A percentile compares a stretch with the other conserved stretches of the same genome.
Conservation (phyloP, 2,329 filamentous ascomycete species). For the Ophiostoma tasmaniense region DNA sequence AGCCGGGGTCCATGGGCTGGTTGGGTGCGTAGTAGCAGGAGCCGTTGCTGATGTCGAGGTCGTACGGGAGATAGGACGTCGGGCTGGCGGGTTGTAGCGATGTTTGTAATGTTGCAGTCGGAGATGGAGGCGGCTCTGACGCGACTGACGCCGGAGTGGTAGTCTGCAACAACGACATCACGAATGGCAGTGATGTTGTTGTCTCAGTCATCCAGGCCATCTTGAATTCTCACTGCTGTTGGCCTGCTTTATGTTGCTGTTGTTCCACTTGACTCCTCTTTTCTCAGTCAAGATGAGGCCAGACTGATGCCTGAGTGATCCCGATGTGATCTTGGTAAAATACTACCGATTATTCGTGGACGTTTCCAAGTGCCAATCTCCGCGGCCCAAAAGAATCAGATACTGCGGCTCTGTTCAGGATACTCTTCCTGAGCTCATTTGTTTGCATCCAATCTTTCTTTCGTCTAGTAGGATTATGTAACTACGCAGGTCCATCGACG, state of each 20-base stretch:
- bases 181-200: background rate
- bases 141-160: background rate
- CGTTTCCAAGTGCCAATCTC: background rate
- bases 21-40: slow-evolving; percentile 18
- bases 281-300: background rate
- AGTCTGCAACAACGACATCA: background rate
- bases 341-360: background rate
- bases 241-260: background rate
- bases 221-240: background rate
- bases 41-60: slow-evolving; percentile 20
- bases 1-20: slow-evolving; percentile 13
- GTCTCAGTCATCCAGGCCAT: background rate
- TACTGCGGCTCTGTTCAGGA: no score
- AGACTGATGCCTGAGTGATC: background rate
- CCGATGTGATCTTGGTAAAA: background rate
- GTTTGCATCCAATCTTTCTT: background rate
- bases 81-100: background rate
- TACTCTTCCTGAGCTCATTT: no score
- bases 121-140: background rate
- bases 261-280: background rate
- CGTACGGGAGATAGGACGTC: background rate
- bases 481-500: background rate
- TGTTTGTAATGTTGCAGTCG: background rate
- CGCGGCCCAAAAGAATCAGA: background rate
- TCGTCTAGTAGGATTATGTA: background rate